phyloP scores from a whole-genome alignment of 2,329 filamentous ascomycete genomes.

The Alternaria longipes region DNA sequence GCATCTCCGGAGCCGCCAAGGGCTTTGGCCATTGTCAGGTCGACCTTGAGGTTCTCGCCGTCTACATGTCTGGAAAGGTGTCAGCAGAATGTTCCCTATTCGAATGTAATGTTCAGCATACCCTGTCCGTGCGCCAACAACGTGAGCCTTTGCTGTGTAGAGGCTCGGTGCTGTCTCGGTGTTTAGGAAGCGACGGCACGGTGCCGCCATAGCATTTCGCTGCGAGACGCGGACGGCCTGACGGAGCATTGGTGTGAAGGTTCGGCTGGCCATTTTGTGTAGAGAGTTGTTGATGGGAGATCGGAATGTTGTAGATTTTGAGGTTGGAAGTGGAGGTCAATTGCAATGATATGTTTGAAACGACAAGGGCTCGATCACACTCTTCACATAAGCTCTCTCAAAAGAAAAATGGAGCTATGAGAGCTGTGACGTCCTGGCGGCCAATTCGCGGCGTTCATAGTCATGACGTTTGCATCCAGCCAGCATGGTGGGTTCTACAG shows the following conservation, averaged over 20 bases:
- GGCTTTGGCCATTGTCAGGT: slow-evolving; percentile 57
- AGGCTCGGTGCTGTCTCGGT: slow-evolving; percentile 53
- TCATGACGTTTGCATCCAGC: slow-evolving; percentile 21
- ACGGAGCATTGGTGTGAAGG: slow-evolving; percentile 24
- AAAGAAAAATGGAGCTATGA: slow-evolving; percentile 8
- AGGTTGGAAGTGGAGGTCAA: not conserved
- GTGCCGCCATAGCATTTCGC: not conserved
- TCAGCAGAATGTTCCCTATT: not conserved
- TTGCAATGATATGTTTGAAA: not conserved
- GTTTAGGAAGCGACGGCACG: slow-evolving; percentile 47
- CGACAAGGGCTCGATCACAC: not conserved
- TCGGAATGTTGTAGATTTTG: not conserved
- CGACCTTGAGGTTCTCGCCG: slow-evolving; percentile 48
- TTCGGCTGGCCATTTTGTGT: slow-evolving; percentile 26
- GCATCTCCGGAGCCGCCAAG: slow-evolving; percentile 55
- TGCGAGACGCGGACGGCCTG: slow-evolving; percentile 20
- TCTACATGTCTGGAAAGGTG: slow-evolving; percentile 37
- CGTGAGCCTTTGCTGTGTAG: slow-evolving; percentile 52
- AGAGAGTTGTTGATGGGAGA: not conserved
- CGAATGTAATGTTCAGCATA: not conserved
- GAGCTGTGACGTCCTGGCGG: slow-evolving; percentile 7
- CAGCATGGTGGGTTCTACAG: slow-evolving; percentile 2
- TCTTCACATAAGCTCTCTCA: not conserved
- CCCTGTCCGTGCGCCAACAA: slow-evolving; percentile 52
- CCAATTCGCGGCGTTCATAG: slow-evolving; percentile 1